Conservation (phyloP, 2,329 filamentous ascomycete genomes). For the Xylaria sp. region DNA sequence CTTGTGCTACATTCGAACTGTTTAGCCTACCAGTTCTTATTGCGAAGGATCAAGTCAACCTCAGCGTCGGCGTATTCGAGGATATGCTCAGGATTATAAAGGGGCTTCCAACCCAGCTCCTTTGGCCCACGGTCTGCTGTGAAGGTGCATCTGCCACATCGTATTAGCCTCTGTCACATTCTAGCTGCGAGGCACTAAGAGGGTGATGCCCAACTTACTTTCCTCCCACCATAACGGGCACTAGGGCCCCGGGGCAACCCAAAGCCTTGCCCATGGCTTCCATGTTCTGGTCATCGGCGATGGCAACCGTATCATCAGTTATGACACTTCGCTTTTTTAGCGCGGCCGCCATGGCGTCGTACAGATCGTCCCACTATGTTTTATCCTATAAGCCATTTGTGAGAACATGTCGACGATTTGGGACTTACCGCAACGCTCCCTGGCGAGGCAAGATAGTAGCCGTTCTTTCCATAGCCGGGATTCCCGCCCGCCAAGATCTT, state of each 20-base stretch:
- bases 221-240: slow-evolving; percentile 57
- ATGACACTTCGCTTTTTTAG: slow-evolving; percentile 56
- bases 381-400: background rate
- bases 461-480: slow-evolving; percentile 55
- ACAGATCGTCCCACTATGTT: slow-evolving; percentile 61
- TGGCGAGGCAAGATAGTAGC: slow-evolving; percentile 62
- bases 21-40: slow-evolving; percentile 30
- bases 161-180: slow-evolving; percentile 6
- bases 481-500: slow-evolving; percentile 56
- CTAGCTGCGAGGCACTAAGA: background rate
- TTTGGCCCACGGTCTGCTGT: slow-evolving; percentile 53
- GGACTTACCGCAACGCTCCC: slow-evolving; percentile 55
- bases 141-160: slow-evolving; percentile 53
- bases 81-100: slow-evolving; percentile 57
- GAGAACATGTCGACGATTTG: background rate
- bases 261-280: slow-evolving; percentile 57
- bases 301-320: slow-evolving; percentile 50
- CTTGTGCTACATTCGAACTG: background rate
- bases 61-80: slow-evolving; percentile 59
- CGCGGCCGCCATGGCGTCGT: slow-evolving; percentile 56
- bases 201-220: slow-evolving; percentile 49
- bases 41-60: slow-evolving; percentile 56
- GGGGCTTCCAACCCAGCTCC: slow-evolving; percentile 59
- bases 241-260: slow-evolving; percentile 50
- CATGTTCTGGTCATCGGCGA: slow-evolving; percentile 52